Base-by-base conservation (phyloP, 345 rosid genomes). In the Rhizophora apiculata region DNA sequence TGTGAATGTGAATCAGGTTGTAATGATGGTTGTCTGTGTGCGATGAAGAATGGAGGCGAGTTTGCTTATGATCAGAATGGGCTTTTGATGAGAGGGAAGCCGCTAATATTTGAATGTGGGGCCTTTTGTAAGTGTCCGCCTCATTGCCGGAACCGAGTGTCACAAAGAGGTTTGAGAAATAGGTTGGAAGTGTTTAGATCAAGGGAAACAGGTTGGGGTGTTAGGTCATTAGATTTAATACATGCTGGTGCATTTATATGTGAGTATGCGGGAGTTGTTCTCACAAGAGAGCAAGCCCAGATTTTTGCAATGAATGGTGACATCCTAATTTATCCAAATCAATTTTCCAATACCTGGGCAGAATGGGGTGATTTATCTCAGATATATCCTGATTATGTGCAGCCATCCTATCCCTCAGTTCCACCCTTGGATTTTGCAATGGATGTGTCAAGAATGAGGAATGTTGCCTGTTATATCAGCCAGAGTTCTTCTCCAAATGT, bases 391-490 rank as follows among this genome's bases (percentile, higher is more conserved):
- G 81, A 83, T 57, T 88, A 81, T 65, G 80, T 70, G 72, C 82
- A 81, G 18, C 91, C 92, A 19, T 68, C 85, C 10, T 76, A 86
- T 67, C 96, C 96, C 57, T 78, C 85, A 10, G 60, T 86, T 65
- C 96, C 99, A 54, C 96, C 96, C 60, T 69, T 92, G 85, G 98
- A 92, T 80, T 92, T 84, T 59, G 96, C 96, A 19, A 82, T 95
- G 96, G 98, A 95, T 80, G 98, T 95, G 39, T 92, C 99, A 0
- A 88, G 85, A 80, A 83, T 90, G 96, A 84, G 99, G 83, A 95
- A 92, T 74, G 94, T 88, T 71, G 96, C 99, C 56, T 92, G 96
- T 68, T 95, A 95, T 73, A 83, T 95, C 52, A 90, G 99, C 77
- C 98, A 95, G 55, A 88, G 97, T 80, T 67, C 83, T 53, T 79